Base-by-base conservation (phyloP, 1,284 basidiomycete species). In the Microbotryum scabiosae region DNA sequence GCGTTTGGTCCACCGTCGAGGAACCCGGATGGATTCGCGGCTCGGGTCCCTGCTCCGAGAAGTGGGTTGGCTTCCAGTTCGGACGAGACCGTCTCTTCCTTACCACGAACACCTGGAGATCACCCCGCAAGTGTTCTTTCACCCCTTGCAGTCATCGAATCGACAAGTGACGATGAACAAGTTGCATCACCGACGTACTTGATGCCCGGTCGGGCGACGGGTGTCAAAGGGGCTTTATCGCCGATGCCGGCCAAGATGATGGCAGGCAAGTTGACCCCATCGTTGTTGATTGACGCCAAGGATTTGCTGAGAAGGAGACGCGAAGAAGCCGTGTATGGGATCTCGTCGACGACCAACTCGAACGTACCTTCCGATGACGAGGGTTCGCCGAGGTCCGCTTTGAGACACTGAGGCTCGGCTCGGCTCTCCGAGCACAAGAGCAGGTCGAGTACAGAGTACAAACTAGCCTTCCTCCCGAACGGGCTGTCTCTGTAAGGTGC, bases 291-390 rank as follows among this genome's bases (percentile, higher is more conserved):
- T 16, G 71, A 74, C 28, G 73, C 74, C 28, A 70, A 68, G 30
- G 67, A 65, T 18, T 47, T 76, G 49, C 57, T 76, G 51, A 63
- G 69, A 26, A 61, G 75, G 28, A 61, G 75, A 26, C 63, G 74
- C 32, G 73, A 74, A 30, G 75, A 76, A 26, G 71, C 71, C 23
- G 62, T 74, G 1, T 60, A 32, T 46, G 70, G 70, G 2, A 51
- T 68, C 23, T 46, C 25, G 21, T 26, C 53, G 21, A 56, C 16
- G 5, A 46, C 18, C n/a, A 55, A 32, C 32, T 25, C 51, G n/a
- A 41, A 41, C 36, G 51, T 52, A 23, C 21, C 51, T 52, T 52
- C 51, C 12, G 51, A 52, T n/a, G 51, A 52, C 10, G 51, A 52
- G 36, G 16, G 14, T 12, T 41, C 36, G 36, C 36, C 36, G 36